Conservation (phyloP, 2,329 filamentous ascomycete genomes). For the Pseudonectria foliicola region DNA sequence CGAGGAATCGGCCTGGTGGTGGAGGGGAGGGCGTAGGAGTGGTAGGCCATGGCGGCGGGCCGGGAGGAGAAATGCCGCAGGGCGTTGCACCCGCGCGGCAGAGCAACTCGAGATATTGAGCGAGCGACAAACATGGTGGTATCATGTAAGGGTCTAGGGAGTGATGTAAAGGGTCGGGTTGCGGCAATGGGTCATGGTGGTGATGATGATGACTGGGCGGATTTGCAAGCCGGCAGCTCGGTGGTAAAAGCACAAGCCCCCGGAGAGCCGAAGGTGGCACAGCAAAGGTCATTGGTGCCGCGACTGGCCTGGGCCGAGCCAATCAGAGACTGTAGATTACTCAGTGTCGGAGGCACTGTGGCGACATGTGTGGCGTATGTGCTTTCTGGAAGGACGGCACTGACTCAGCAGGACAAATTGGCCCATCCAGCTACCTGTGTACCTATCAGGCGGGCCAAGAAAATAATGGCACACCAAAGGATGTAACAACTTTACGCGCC, state of each 20-base stretch:
- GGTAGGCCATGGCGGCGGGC: conserved; percentile 34
- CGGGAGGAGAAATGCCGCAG: conserved; percentile 36
- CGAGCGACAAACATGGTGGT: conserved; percentile 36
- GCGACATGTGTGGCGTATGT: conserved; percentile 3
- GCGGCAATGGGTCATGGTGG: conserved; percentile 4
- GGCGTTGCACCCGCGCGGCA: conserved; percentile 33
- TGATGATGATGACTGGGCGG: conserved; percentile 8
- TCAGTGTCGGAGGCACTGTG: conserved; percentile 18
- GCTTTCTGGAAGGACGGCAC: not conserved
- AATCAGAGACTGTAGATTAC: conserved; percentile 29
- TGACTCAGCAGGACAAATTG: no score
- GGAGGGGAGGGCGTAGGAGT: conserved; percentile 44
- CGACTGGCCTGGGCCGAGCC: conserved; percentile 28
- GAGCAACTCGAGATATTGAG: conserved; percentile 33
- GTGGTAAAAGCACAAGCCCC: conserved; percentile 25
- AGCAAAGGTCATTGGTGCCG: conserved; percentile 18
- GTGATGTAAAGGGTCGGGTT: conserved; percentile 1
- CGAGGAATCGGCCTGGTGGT: conserved; percentile 34
- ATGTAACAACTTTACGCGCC: no score
- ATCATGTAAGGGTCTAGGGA: conserved; percentile 15
- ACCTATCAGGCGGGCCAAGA: no score
- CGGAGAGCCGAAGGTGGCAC: conserved; percentile 17
- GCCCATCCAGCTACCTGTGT: no score
- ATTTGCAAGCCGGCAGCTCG: conserved; percentile 22
- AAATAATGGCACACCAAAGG: no score